phyloP scores from a whole-genome alignment of 441 rosid genomes.

The Adansonia grandidieri region DNA sequence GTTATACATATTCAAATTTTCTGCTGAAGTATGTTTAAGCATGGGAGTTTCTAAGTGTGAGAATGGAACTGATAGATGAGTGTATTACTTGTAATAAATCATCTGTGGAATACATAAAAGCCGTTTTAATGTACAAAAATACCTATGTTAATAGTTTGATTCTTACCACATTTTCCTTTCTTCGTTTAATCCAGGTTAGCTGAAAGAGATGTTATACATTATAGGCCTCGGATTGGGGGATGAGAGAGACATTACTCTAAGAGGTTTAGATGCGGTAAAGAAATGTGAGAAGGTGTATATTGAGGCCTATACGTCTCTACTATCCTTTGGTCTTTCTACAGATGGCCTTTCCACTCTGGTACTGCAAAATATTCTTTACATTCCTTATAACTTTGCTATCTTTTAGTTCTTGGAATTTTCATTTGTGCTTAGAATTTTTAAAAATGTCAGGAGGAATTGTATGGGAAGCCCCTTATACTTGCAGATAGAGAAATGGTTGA shows the following conservation, averaged over 20 bases:
- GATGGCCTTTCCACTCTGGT: conserved; percentile 81
- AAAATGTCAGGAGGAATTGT: conserved; percentile 61
- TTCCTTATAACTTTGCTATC: not conserved
- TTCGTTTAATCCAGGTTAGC: conserved; percentile 15
- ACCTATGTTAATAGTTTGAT: not conserved
- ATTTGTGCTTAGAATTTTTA: not conserved
- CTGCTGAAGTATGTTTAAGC: not conserved
- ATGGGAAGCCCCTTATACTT: conserved; percentile 62
- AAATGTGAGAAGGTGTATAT: conserved; percentile 78
- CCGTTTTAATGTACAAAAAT: not conserved
- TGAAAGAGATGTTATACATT: conserved; percentile 65
- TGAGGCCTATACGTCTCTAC: conserved; percentile 95
- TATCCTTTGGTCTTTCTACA: conserved; percentile 81
- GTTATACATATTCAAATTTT: not conserved
- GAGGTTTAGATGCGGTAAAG: conserved; percentile 80
- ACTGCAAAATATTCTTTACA: conserved; percentile 9
- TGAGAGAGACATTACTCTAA: conserved; percentile 79
- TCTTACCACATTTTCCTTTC: not conserved
- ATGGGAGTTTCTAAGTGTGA: not conserved
- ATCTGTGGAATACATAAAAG: not conserved
- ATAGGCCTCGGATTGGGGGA: conserved; percentile 87
- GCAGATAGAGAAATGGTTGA: conserved; percentile 97
- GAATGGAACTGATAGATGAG: not conserved
- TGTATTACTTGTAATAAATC: not conserved
- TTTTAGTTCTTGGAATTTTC: not conserved